These are phyloP conservation scores for Xylaria digitata DNA, from an alignment of 2,329 filamentous ascomycete genomes.

Conservation along the genomic window DNA sequence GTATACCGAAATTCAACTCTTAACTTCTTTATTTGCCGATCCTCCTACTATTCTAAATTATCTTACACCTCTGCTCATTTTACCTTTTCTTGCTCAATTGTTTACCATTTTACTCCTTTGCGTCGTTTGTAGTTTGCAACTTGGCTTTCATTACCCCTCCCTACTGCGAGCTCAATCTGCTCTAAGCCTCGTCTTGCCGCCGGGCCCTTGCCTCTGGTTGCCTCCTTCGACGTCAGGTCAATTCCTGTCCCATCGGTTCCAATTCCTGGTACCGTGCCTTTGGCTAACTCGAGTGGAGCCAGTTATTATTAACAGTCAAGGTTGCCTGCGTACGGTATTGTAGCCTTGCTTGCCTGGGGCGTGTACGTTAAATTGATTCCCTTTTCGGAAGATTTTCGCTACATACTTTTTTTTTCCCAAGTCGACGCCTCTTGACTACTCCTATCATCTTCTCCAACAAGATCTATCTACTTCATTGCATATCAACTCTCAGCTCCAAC, in stretches of 20 bases:
- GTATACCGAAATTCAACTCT: conserved; percentile 8
- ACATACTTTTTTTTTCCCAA: conserved; percentile 22
- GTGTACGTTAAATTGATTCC: conserved; percentile 22
- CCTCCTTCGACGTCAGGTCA: conserved; percentile 26
- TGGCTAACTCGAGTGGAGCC: conserved; percentile 44
- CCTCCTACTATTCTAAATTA: conserved; percentile 9
- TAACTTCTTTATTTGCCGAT: conserved; percentile 6
- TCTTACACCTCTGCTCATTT: conserved; percentile 1
- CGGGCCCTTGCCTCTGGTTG: conserved; percentile 8
- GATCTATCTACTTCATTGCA: conserved; percentile 4
- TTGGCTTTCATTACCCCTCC: conserved; percentile 17
- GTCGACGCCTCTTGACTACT: conserved; percentile 3
- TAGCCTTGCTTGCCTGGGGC: conserved; percentile 24
- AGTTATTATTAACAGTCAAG: conserved; percentile 38
- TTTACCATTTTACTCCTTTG: not conserved
- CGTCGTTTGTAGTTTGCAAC: conserved; percentile 8
- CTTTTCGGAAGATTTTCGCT: not conserved
- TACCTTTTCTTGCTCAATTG: not conserved
- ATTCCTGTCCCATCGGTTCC: conserved; percentile 23
- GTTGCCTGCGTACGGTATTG: conserved; percentile 34
- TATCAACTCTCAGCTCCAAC: conserved; percentile 2
- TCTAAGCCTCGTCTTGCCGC: conserved; percentile 28
- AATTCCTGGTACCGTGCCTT: conserved; percentile 27
- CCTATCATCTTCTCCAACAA: not conserved
- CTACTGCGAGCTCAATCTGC: conserved; percentile 9